These are phyloP conservation scores for Prosopis cineraria DNA, from an alignment of 306 rosid genomes.

Conservation along the genomic window DNA sequence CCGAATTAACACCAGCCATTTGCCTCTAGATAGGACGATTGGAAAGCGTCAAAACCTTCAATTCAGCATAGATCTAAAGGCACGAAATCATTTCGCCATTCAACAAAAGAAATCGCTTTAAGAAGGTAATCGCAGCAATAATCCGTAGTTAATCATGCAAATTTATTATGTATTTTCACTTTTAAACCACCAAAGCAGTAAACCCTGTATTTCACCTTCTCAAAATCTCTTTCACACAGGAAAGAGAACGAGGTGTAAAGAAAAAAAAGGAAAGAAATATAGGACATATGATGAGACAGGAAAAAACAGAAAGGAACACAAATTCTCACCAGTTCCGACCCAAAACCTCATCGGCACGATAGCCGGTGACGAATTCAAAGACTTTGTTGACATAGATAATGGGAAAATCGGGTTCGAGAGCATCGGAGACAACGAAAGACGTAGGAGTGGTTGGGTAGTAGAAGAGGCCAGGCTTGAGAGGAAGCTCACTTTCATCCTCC, in stretches of 20 bases:
- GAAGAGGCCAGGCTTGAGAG: constrained; percentile 48
- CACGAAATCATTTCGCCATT: constrained; percentile 31
- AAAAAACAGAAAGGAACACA: background rate
- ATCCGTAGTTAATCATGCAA: constrained; percentile 3
- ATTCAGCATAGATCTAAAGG: constrained; percentile 37
- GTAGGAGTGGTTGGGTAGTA: constrained; percentile 73
- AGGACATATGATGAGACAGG: background rate
- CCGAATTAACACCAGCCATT: background rate
- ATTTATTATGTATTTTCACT: background rate
- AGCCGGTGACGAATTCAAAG: constrained; percentile 86
- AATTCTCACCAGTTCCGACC: constrained; percentile 82
- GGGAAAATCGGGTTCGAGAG: constrained; percentile 87
- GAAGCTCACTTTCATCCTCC: constrained; percentile 54
- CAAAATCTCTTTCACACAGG: background rate
- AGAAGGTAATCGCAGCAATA: constrained; percentile 11
- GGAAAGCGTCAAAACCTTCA: constrained; percentile 10
- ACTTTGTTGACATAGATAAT: constrained; percentile 91
- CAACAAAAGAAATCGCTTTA: background rate
- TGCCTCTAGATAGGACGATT: background rate
- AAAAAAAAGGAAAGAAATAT: background rate
- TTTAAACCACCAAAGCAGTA: constrained; percentile 12
- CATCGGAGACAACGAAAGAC: constrained; percentile 90
- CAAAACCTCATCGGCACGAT: constrained; percentile 88
- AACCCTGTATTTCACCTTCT: constrained; percentile 3
- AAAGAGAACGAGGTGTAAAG: background rate